These are phyloP conservation scores for Phytophthora pisi DNA, from an alignment of 352 stramenopile genomes.

Conservation along the genomic window DNA sequence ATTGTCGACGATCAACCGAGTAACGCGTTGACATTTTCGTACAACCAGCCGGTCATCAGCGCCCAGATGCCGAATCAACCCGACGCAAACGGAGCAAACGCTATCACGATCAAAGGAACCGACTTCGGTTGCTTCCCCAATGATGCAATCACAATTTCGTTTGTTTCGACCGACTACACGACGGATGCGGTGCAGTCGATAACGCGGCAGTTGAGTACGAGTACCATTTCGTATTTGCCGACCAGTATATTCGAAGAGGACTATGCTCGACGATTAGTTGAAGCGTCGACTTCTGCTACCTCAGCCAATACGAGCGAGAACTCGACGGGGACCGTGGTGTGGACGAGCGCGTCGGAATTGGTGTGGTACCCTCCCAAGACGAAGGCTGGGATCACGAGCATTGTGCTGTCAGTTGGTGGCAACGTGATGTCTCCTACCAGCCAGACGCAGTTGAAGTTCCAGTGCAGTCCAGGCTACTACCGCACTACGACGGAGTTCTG, in stretches of 20 bases:
- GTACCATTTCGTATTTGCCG: background rate
- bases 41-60: constrained; percentile 62
- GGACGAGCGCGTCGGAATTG: constrained; percentile 54
- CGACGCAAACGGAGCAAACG: constrained; percentile 64
- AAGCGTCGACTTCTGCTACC: constrained; percentile 7
- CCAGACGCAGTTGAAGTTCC: constrained; percentile 69
- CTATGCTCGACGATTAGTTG: constrained; percentile 6
- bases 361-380: constrained; percentile 69
- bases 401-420: constrained; percentile 61
- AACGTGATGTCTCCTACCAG: constrained; percentile 63
- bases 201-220: constrained; percentile 15
- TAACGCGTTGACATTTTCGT: constrained; percentile 57
- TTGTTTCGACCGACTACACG: constrained; percentile 16
- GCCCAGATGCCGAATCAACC: constrained; percentile 71
- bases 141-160: constrained; percentile 56
- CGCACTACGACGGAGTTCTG: constrained; percentile 51
- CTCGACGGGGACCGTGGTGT: constrained; percentile 43
- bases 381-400: constrained; percentile 53
- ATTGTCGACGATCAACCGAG: constrained; percentile 57
- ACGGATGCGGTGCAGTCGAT: constrained; percentile 22
- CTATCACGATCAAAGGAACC: constrained; percentile 63
- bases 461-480: constrained; percentile 66
- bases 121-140: constrained; percentile 77
- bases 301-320: constrained; percentile 25
- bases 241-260: constrained; percentile 7